phyloP scores from a whole-genome alignment of 2,329 filamentous ascomycete species.

The Mycocentrospora acerina region DNA sequence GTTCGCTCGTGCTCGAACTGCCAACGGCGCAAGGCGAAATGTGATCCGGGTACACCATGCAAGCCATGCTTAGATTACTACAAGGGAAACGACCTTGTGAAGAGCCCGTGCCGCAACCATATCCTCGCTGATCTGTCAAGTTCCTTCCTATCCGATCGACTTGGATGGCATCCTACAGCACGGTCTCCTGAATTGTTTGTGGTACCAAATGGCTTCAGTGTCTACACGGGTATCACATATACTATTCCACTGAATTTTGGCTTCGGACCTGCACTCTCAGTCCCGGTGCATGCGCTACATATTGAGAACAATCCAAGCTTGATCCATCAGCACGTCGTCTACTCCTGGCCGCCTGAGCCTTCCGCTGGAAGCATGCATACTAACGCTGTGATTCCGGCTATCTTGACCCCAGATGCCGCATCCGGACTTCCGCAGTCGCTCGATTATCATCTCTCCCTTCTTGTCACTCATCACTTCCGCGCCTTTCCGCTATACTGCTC shows the following conservation, averaged over 20 bases:
- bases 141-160: conserved; percentile 33
- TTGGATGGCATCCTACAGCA: conserved; percentile 40
- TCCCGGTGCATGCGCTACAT: conserved; percentile 29
- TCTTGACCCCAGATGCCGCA: conserved; percentile 25
- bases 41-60: conserved; percentile 44
- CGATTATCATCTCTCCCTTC: conserved; percentile 33
- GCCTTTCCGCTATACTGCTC: conserved; percentile 40
- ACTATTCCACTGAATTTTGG: conserved; percentile 37
- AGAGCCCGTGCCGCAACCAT: conserved; percentile 40
- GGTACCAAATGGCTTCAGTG: conserved; percentile 15
- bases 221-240: conserved; percentile 20
- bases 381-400: conserved; percentile 39
- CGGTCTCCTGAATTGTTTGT: conserved; percentile 31
- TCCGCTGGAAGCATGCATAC: conserved; percentile 15
- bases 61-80: conserved; percentile 42
- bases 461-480: conserved; percentile 38
- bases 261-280: conserved; percentile 31
- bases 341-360: conserved; percentile 37
- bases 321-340: conserved; percentile 39
- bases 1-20: conserved; percentile 40
- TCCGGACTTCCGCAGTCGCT: conserved; percentile 22
- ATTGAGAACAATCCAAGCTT: conserved; percentile 18
- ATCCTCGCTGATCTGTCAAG: conserved; percentile 29
- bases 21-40: conserved; percentile 39
- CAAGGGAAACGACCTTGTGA: conserved; percentile 39